A percentile compares a stretch with the other conserved stretches of the same genome.
These are phyloP conservation scores for Bretschneidera sinensis DNA, from an alignment of 345 rosid species.

Conservation along the genomic window DNA sequence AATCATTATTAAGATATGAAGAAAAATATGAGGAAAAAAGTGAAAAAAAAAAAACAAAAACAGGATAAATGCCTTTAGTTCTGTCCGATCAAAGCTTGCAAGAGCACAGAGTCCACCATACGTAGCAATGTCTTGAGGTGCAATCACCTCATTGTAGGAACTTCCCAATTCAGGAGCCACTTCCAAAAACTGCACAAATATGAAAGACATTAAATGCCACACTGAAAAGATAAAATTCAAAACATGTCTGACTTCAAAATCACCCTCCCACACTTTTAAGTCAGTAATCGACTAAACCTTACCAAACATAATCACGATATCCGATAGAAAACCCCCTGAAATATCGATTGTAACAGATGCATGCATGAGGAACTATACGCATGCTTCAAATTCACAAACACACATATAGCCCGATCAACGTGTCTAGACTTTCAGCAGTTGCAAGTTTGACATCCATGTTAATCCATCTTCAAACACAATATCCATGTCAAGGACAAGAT, in stretches of 20 bases:
- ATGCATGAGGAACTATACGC: too few relatives aligned
- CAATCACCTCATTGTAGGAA: conserved; percentile 86
- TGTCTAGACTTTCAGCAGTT: too few relatives aligned
- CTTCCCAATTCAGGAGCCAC: conserved; percentile 87
- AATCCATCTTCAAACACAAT: too few relatives aligned
- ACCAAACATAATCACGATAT: too few relatives aligned
- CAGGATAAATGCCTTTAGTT: conserved; percentile 69
- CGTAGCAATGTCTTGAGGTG: conserved; percentile 97
- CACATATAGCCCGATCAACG: too few relatives aligned
- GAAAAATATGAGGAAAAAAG: conserved; percentile 10
- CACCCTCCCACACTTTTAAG: too few relatives aligned
- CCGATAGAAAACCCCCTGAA: too few relatives aligned
- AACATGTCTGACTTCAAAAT: neutral
- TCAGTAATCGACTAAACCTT: too few relatives aligned
- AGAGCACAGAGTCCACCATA: conserved; percentile 99
- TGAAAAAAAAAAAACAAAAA: neutral
- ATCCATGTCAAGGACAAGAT: too few relatives aligned
- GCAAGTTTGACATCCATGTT: too few relatives aligned
- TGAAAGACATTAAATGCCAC: conserved; percentile 1
- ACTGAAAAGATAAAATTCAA: neutral
- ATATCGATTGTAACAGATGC: too few relatives aligned
- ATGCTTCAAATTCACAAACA: too few relatives aligned
- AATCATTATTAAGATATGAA: conserved; percentile 15
- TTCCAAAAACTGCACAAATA: conserved; percentile 74
- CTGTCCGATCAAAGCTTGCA: conserved; percentile 95